These are phyloP conservation scores for Rosellinia necatrix DNA, from an alignment of 2,329 filamentous ascomycete genomes.

Conservation along the genomic window DNA sequence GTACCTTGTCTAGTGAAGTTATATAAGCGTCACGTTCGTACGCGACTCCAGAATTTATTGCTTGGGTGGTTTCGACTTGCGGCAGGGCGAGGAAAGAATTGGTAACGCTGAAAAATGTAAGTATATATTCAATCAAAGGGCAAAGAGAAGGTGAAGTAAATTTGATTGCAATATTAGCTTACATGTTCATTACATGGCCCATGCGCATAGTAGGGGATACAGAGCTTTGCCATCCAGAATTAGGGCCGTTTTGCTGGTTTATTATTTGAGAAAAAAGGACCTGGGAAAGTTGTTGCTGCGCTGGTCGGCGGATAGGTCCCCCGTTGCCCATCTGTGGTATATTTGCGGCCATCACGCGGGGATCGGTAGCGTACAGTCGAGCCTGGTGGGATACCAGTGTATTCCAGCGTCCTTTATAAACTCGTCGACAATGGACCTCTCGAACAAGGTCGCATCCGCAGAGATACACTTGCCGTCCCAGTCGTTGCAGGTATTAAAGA, in stretches of 20 bases:
- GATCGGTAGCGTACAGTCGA: conserved; percentile 25
- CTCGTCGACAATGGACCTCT: too few species aligned
- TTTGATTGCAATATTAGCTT: conserved; percentile 23
- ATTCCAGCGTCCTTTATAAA: background rate
- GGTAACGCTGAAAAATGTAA: conserved; percentile 49
- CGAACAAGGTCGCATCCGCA: background rate
- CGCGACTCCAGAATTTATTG: conserved; percentile 48
- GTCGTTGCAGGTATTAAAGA: background rate
- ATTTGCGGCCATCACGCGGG: conserved; percentile 63
- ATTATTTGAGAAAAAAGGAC: conserved; percentile 46
- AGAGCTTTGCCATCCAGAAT: conserved; percentile 42
- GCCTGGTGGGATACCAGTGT: conserved; percentile 1
- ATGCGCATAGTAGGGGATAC: conserved; percentile 41
- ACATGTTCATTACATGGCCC: conserved; percentile 44
- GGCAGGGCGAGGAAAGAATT: conserved; percentile 55
- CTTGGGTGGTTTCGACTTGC: conserved; percentile 46
- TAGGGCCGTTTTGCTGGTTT: conserved; percentile 29
- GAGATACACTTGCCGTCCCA: background rate
- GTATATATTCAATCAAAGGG: background rate
- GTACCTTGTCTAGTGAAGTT: conserved; percentile 54
- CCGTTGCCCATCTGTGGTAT: conserved; percentile 60
- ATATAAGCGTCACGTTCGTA: conserved; percentile 56
- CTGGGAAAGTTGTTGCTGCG: conserved; percentile 46
- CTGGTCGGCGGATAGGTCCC: conserved; percentile 49
- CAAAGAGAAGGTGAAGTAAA: background rate